A percentile compares a stretch with the other conserved stretches of the same genome.
Conservation (phyloP, 2,329 filamentous ascomycete genomes). For the Didymosphaeria variabile region DNA sequence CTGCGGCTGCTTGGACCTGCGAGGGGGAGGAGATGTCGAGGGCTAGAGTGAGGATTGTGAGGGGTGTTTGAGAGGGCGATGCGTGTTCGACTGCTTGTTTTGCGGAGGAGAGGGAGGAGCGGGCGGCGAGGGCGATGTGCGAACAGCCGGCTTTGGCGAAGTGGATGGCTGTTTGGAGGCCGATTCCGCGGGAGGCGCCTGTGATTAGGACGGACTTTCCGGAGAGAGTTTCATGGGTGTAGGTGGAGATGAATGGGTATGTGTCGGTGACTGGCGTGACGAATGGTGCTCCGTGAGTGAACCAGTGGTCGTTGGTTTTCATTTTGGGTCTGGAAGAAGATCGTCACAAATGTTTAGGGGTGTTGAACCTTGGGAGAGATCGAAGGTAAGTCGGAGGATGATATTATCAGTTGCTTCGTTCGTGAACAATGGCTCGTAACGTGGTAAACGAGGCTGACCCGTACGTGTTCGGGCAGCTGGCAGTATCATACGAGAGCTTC, state of each 20-base stretch:
- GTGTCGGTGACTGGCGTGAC: conserved; percentile 10
- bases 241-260: conserved; percentile 6
- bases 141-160: conserved; percentile 64
- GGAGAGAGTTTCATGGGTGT: too few relatives aligned
- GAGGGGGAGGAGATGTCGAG: too few relatives aligned
- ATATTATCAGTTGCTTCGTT: too few relatives aligned
- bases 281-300: not conserved
- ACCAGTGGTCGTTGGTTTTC: conserved; percentile 4
- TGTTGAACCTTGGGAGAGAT: too few relatives aligned
- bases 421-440: too few relatives aligned
- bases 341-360: too few relatives aligned
- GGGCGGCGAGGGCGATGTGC: conserved; percentile 62
- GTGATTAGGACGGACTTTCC: too few relatives aligned
- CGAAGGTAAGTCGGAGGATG: too few relatives aligned
- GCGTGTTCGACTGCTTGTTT: conserved; percentile 47
- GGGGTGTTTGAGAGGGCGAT: conserved; percentile 20
- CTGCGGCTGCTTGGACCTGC: conserved; percentile 35
- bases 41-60: too few relatives aligned
- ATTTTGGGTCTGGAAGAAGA: not conserved
- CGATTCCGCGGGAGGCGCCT: not conserved
- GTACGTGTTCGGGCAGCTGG: too few relatives aligned
- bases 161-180: conserved; percentile 7
- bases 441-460: too few relatives aligned
- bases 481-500: too few relatives aligned
- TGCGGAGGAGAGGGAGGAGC: conserved; percentile 51